Conservation (phyloP, 441 rosid species). For the Adansonia gregorii region DNA sequence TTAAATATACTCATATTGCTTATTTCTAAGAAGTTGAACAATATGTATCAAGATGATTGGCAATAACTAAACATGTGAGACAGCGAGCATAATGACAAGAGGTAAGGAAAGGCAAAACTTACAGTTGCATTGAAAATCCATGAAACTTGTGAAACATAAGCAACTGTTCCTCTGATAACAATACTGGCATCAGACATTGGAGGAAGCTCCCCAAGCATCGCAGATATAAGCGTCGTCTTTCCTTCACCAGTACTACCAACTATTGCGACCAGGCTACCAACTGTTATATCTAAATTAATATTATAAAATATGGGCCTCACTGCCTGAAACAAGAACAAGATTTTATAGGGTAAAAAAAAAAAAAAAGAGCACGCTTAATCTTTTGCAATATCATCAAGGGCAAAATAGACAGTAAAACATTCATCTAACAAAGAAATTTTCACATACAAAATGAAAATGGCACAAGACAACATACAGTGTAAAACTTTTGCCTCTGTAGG, state of each 20-base stretch:
- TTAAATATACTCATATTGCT: neutral
- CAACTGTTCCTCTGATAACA: slow-evolving; percentile 77
- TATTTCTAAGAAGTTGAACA: neutral
- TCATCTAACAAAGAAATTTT: no score
- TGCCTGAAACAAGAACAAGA: slow-evolving; percentile 54
- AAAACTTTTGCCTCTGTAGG: slow-evolving; percentile 7
- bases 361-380: slow-evolving; percentile 11
- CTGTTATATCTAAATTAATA: slow-evolving; percentile 79
- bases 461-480: neutral
- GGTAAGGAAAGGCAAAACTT: slow-evolving; percentile 40
- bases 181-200: slow-evolving; percentile 58
- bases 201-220: slow-evolving; percentile 97
- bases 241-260: slow-evolving; percentile 99
- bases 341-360: neutral
- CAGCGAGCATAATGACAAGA: slow-evolving; percentile 14
- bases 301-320: slow-evolving; percentile 79
- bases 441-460: no score
- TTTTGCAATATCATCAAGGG: neutral
- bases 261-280: slow-evolving; percentile 89
- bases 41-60: neutral
- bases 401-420: neutral
- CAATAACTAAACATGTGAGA: slow-evolving; percentile 13
- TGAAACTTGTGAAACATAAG: slow-evolving; percentile 98
- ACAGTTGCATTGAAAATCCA: slow-evolving; percentile 99
- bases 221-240: slow-evolving; percentile 90